These are phyloP conservation scores for Apiotrichum gracile DNA, from an alignment of 1,284 basidiomycete species.

Conservation along the genomic window DNA sequence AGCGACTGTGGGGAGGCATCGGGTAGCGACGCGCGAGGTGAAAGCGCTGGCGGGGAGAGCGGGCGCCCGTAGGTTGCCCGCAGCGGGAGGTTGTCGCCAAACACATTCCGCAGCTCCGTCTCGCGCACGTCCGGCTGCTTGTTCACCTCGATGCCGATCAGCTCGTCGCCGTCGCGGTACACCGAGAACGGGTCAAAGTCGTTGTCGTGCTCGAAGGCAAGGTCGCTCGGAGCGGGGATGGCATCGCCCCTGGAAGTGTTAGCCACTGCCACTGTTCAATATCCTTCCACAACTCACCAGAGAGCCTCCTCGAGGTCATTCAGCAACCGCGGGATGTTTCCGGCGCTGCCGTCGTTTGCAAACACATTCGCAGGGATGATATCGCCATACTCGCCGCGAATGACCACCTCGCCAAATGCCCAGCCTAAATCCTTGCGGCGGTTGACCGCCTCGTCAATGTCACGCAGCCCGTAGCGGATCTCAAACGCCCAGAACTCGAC, in stretches of 20 bases:
- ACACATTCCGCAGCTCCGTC: conserved; percentile 12
- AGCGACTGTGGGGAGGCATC: not conserved
- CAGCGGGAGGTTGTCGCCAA: conserved; percentile 3
- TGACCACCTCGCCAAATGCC: conserved; percentile 31
- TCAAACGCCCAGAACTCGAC: conserved; percentile 36
- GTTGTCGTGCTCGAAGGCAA: conserved; percentile 32
- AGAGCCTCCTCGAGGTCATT: conserved; percentile 43
- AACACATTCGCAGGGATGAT: conserved; percentile 28
- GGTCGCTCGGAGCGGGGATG: conserved; percentile 36
- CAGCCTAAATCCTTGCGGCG: conserved; percentile 35
- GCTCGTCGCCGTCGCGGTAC: conserved; percentile 21
- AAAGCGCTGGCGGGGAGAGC: not conserved
- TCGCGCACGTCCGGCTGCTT: conserved; percentile 4
- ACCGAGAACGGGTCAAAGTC: conserved; percentile 39
- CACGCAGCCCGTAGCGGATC: conserved; percentile 29
- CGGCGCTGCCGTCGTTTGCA: conserved; percentile 19
- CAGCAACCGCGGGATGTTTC: conserved; percentile 32
- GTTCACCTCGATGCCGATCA: conserved; percentile 12
- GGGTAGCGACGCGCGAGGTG: not conserved
- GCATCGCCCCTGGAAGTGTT: conserved; percentile 35
- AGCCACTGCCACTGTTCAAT: not conserved
- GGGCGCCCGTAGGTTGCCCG: not conserved
- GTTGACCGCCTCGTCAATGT: conserved; percentile 41
- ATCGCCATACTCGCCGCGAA: conserved; percentile 30
- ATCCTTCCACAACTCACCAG: conserved; percentile 24